Base-by-base conservation (phyloP, 208 protist genomes). In the Phytomonas sp. region DNA sequence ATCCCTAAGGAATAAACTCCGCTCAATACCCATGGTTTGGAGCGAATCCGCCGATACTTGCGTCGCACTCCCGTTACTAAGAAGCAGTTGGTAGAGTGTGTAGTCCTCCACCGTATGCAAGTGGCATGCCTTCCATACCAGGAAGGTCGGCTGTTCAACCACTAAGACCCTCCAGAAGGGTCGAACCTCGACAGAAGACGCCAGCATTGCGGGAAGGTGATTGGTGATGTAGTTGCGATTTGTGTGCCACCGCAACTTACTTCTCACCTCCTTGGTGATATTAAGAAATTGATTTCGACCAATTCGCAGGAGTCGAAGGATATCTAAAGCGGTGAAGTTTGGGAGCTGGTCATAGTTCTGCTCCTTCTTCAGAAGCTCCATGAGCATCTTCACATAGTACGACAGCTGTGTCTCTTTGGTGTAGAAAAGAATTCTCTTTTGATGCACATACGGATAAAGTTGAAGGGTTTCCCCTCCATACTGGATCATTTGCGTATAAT, bases 241-340 rank as follows among this genome's bases (percentile, higher is more conserved):
- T 11, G 88, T 76, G 67, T 90, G 87, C 82, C 92, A 96, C 15
- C 85, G 75, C 46, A 89, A 73, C 76, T 96, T 98, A 34, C 89
- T 85, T 62, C 94, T 78, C 60, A 92, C 93, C 70, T 95, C 88
- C 66, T 98, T 98, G 70, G 98, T 98, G 8, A 98, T 79, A 75
- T 98, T 93, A 32, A 99, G 95, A 83, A 97, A 99, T 74, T 98
- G 89, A 78, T 99, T 99, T 33, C 98, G 85, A 20, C 98, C 98
- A 69, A 99, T 97, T 9, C 93, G 95, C 20, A 99, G 74, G 66
- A 98, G 71, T 51, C 94, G 89, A 4, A 98, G 79, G 26, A 95
- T 79, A 77, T 99, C 98, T 3, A 97, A 87, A 15, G 98, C 98
- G 15, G 97, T 98, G 72, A 99, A 99, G 78, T 99, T 99, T 13